These are phyloP conservation scores for Ogataea wickerhamii DNA, from an alignment of 805 yeast genomes.

Conservation along the genomic window DNA sequence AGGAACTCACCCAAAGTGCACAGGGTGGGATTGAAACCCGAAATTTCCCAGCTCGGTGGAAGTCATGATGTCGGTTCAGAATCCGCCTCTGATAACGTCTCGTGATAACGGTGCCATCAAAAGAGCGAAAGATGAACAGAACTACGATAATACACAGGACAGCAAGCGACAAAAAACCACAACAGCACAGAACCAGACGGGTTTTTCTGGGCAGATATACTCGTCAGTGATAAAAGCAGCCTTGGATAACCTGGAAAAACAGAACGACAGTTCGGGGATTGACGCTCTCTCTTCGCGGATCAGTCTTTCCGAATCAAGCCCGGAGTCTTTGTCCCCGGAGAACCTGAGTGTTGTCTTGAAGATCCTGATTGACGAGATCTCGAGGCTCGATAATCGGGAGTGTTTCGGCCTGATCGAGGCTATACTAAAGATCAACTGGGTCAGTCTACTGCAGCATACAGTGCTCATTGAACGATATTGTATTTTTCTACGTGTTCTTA, in stretches of 20 bases:
- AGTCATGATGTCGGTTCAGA: constrained; percentile 22
- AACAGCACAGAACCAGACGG: too few species aligned
- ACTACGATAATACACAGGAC: neutral
- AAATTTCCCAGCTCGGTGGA: neutral
- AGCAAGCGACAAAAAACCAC: constrained; percentile 1
- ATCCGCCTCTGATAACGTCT: constrained; percentile 7
- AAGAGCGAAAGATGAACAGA: neutral
- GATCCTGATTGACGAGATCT: constrained; percentile 58
- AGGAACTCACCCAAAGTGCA: too few species aligned
- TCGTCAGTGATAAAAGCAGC: constrained; percentile 56
- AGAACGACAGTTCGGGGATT: constrained; percentile 52
- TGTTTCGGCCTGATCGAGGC: constrained; percentile 55
- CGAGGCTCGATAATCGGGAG: constrained; percentile 58
- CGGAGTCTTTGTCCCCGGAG: constrained; percentile 50
- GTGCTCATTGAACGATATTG: constrained; percentile 53
- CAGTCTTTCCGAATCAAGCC: constrained; percentile 45
- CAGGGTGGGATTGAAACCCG: neutral
- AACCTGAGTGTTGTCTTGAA: constrained; percentile 56
- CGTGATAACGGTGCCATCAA: neutral
- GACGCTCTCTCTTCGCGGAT: constrained; percentile 60
- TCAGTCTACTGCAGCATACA: constrained; percentile 35
- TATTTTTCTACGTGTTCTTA: constrained; percentile 71
- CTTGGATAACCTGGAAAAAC: constrained; percentile 59
- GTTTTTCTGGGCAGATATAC: constrained; percentile 26
- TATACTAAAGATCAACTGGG: constrained; percentile 65